A percentile compares a stretch with the other conserved stretches of the same genome.
Evolutionary conservation across 2,329 filamentous ascomycete species (phyloP).

Genomic region (Nakataea oryzae): DNA sequence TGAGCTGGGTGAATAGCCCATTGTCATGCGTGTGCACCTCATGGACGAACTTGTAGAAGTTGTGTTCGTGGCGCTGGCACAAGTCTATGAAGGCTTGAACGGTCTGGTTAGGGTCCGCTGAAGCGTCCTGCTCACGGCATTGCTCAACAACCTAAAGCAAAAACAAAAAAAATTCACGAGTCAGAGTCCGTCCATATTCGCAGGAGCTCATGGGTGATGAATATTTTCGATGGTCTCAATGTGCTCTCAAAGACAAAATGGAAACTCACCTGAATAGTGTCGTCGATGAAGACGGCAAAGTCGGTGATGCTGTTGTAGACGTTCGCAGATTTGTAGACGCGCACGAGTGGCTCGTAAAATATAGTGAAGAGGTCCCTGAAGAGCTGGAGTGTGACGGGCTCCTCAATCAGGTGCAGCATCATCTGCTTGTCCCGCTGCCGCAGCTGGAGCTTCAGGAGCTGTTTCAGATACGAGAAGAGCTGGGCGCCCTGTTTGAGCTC

Average conservation of each 20-base stretch:
- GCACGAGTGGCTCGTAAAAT: constrained; percentile 94
- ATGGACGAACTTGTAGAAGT: constrained; percentile 98
- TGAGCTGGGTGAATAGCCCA: constrained; percentile 87
- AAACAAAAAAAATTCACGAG: background rate
- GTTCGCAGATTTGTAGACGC: constrained; percentile 97
- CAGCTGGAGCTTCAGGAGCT: constrained; percentile 83
- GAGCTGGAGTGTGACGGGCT: constrained; percentile 91
- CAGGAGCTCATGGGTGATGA: too few species aligned
- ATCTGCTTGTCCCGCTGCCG: constrained; percentile 90
- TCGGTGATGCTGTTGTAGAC: constrained; percentile 97
- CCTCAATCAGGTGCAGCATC: constrained; percentile 93
- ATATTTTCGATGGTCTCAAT: background rate
- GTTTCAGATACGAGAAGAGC: constrained; percentile 89
- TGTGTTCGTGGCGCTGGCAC: constrained; percentile 87
- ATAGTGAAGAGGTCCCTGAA: constrained; percentile 96
- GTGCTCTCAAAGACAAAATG: background rate
- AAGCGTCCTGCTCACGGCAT: constrained; percentile 66
- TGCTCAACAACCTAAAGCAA: constrained; percentile 46
- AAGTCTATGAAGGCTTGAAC: constrained; percentile 97
- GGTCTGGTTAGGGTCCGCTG: constrained; percentile 93
- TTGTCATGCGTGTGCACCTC: constrained; percentile 97
- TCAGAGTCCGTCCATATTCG: background rate
- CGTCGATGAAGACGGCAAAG: constrained; percentile 86
- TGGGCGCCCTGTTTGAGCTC: constrained; percentile 84
- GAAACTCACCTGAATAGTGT: constrained; percentile 65